These are phyloP conservation scores for Malassezia slooffiae DNA, from an alignment of 1,284 basidiomycete species.

Conservation along the genomic window DNA sequence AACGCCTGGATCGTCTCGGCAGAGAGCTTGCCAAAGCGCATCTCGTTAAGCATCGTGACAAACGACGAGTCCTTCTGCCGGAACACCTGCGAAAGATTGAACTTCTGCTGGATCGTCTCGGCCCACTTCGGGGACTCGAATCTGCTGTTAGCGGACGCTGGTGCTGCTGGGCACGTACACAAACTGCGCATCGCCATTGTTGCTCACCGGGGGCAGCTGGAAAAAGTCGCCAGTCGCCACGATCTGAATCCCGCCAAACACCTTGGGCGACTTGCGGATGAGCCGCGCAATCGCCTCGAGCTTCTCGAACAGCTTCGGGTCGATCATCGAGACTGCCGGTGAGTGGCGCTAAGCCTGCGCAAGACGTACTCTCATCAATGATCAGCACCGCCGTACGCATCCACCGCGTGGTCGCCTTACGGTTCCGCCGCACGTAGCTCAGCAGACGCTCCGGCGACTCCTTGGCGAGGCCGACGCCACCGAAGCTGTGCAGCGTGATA, in stretches of 20 bases:
- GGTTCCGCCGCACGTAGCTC: slow-evolving; percentile 60
- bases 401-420: slow-evolving; percentile 61
- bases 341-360: neutral
- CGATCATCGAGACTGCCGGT: slow-evolving; percentile 81
- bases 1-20: slow-evolving; percentile 30
- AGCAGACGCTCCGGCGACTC: slow-evolving; percentile 58
- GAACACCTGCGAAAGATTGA: slow-evolving; percentile 83
- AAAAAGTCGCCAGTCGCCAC: slow-evolving; percentile 91
- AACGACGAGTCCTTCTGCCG: slow-evolving; percentile 53
- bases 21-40: slow-evolving; percentile 23
- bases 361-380: slow-evolving; percentile 73
- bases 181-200: slow-evolving; percentile 38
- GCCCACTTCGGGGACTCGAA: slow-evolving; percentile 79
- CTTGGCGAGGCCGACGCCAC: slow-evolving; percentile 70
- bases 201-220: slow-evolving; percentile 80
- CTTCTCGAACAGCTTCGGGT: slow-evolving; percentile 82
- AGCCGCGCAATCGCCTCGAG: slow-evolving; percentile 59
- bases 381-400: slow-evolving; percentile 66
- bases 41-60: slow-evolving; percentile 38
- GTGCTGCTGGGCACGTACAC: too few relatives aligned
- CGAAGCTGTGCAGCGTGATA: slow-evolving; percentile 82
- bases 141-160: slow-evolving; percentile 46
- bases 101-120: slow-evolving; percentile 62
- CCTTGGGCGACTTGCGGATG: slow-evolving; percentile 54
- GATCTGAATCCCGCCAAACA: slow-evolving; percentile 93